A percentile compares a stretch with the other conserved stretches of the same genome.
Conservation (phyloP, 1,139 yeast species). For the Yamadazyma epiphylla region DNA sequence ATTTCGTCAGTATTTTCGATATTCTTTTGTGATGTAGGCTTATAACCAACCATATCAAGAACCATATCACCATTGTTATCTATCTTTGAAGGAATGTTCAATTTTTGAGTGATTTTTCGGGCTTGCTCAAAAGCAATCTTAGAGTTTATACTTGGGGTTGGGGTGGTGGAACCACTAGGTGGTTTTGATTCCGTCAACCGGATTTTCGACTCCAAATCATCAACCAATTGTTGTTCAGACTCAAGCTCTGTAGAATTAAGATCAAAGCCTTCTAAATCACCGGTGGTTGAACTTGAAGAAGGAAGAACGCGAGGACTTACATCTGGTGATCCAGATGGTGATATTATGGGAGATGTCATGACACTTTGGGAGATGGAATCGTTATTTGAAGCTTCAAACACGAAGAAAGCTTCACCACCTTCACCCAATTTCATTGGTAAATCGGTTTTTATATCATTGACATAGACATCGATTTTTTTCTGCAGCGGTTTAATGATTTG, state of each 20-base stretch:
- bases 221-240: conserved; percentile 5
- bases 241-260: conserved; percentile 17
- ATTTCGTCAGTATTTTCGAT: conserved; percentile 66
- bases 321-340: conserved; percentile 72
- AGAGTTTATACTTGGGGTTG: conserved; percentile 21
- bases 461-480: conserved; percentile 84
- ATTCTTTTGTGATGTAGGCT: conserved; percentile 72
- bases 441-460: conserved; percentile 77
- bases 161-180: conserved; percentile 13
- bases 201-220: conserved; percentile 27
- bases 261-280: conserved; percentile 29
- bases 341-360: conserved; percentile 87
- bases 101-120: conserved; percentile 61
- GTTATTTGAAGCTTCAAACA: conserved; percentile 72
- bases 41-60: conserved; percentile 94
- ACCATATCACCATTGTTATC: conserved; percentile 90
- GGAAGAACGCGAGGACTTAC: conserved; percentile 30
- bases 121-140: conserved; percentile 61
- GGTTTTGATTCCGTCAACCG: conserved; percentile 20
- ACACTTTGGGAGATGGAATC: conserved; percentile 68
- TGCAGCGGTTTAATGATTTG: conserved; percentile 93
- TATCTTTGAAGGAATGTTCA: conserved; percentile 85
- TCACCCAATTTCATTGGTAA: conserved; percentile 96
- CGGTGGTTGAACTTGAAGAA: conserved; percentile 12
- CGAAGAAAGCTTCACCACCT: conserved; percentile 97